Evolutionary conservation across 2,329 filamentous ascomycete genomes (phyloP).

Genomic region (Aureobasidium melanogenum): DNA sequence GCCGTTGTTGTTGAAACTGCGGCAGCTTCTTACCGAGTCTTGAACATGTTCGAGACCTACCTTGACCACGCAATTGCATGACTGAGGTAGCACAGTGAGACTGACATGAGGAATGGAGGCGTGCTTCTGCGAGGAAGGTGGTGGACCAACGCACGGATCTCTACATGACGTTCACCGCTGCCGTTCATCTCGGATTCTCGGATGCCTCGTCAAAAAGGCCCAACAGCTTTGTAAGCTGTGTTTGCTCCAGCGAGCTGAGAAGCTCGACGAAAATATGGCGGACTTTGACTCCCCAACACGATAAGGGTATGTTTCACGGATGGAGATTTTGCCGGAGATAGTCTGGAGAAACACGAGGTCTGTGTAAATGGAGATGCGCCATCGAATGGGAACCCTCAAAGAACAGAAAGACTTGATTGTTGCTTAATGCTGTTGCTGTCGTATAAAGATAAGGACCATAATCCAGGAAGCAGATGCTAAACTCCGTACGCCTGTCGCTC

Average conservation of each 20-base stretch:
- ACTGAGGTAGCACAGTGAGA: background rate
- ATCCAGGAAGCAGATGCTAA: background rate
- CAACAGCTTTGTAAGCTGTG: slow-evolving; percentile 8
- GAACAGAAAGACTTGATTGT: background rate
- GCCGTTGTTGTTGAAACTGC: background rate
- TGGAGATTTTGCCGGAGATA: background rate
- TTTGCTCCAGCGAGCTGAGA: background rate
- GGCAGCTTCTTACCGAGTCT: background rate
- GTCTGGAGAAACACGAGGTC: background rate
- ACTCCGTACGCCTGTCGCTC: background rate
- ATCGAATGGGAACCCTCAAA: background rate
- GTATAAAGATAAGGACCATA: background rate
- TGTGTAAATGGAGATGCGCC: background rate
- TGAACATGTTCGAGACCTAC: background rate
- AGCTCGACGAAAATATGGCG: background rate
- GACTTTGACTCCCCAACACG: background rate
- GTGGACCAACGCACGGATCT: background rate
- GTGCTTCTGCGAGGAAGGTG: background rate
- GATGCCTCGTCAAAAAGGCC: background rate
- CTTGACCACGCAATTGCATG: background rate
- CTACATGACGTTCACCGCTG: slow-evolving; percentile 2
- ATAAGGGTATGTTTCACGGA: background rate
- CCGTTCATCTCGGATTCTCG: background rate
- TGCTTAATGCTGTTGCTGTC: background rate
- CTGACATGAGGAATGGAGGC: background rate